A percentile compares a stretch with the other conserved stretches of the same genome.
phyloP scores from a whole-genome alignment of 768 basidiomycete species.

The Hemileccinum impolitum region DNA sequence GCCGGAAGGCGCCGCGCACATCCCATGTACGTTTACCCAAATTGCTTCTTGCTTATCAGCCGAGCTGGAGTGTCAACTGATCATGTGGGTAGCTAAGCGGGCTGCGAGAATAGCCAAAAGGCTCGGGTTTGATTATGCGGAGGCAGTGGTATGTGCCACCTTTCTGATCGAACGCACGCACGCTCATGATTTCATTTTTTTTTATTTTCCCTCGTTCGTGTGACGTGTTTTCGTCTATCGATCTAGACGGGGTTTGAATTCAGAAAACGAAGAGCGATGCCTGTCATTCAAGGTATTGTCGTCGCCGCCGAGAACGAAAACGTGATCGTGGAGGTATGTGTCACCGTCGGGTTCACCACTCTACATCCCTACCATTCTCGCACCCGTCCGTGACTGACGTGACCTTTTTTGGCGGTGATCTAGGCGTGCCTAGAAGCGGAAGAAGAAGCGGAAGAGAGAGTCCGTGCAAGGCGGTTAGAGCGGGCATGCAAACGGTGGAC shows the following conservation, averaged over 20 bases:
- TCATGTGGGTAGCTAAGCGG: slow-evolving; percentile 61
- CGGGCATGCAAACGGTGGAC: slow-evolving; percentile 85
- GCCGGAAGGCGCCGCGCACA: slow-evolving; percentile 78
- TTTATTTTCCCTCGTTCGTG: not conserved
- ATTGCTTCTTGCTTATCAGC: slow-evolving; percentile 11
- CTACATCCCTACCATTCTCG: not conserved
- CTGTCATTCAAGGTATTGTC: slow-evolving; percentile 83
- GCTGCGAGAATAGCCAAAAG: slow-evolving; percentile 84
- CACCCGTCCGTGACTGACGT: slow-evolving; percentile 8
- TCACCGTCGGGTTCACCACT: slow-evolving; percentile 8
- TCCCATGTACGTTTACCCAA: slow-evolving; percentile 70
- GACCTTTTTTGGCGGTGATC: slow-evolving; percentile 11
- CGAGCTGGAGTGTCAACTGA: slow-evolving; percentile 11
- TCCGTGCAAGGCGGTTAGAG: slow-evolving; percentile 70
- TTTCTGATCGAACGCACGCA: slow-evolving; percentile 7
- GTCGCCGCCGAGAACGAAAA: slow-evolving; percentile 78
- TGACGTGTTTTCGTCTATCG: not conserved
- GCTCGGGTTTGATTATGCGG: slow-evolving; percentile 86
- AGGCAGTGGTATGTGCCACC: slow-evolving; percentile 78
- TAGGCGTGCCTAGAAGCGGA: slow-evolving; percentile 88
- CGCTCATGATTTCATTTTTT: slow-evolving; percentile 8
- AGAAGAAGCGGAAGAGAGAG: slow-evolving; percentile 72
- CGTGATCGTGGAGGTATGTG: slow-evolving; percentile 66
- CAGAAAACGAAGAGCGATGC: slow-evolving; percentile 84
- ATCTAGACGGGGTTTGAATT: slow-evolving; percentile 93